Percentiles rank a stretch among this genome's conserved stretches.
phyloP scores from a whole-genome alignment of 2,329 filamentous ascomycete genomes.

The Neopestalotiopsis sp. region DNA sequence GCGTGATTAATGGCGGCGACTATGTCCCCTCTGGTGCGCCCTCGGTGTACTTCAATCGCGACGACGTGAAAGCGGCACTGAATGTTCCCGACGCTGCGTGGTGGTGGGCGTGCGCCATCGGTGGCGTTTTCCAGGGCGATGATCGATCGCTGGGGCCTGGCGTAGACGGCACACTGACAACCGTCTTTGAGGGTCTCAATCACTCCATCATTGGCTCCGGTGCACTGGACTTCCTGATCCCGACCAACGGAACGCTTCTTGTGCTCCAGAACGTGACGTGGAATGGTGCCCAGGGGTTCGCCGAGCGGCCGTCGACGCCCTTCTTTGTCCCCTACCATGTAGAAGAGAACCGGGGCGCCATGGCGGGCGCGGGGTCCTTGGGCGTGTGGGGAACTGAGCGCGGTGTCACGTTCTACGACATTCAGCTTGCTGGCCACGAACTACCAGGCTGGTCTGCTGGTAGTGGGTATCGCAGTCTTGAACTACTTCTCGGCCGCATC shows the following conservation, averaged over 20 bases:
- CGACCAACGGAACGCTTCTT: background rate
- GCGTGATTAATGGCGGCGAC: background rate
- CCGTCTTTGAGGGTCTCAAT: background rate
- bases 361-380: background rate
- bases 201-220: background rate
- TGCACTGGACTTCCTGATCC: background rate
- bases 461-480: constrained; percentile 3
- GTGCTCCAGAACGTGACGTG: constrained; percentile 3
- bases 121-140: constrained; percentile 62
- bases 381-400: constrained; percentile 7
- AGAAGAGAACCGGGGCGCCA: constrained; percentile 7
- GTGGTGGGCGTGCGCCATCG: background rate
- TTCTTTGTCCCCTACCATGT: constrained; percentile 5
- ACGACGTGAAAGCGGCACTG: background rate
- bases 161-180: constrained; percentile 42
- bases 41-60: background rate
- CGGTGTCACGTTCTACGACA: constrained; percentile 2
- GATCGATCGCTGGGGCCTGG: constrained; percentile 60
- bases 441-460: constrained; percentile 1
- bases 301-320: background rate
- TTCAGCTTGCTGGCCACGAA: constrained; percentile 10
- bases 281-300: background rate
- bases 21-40: background rate
- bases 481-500: constrained; percentile 12
- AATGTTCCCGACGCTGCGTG: background rate